Conservation (phyloP, 1,284 basidiomycete genomes). For the Papiliotrema fonsecae region DNA sequence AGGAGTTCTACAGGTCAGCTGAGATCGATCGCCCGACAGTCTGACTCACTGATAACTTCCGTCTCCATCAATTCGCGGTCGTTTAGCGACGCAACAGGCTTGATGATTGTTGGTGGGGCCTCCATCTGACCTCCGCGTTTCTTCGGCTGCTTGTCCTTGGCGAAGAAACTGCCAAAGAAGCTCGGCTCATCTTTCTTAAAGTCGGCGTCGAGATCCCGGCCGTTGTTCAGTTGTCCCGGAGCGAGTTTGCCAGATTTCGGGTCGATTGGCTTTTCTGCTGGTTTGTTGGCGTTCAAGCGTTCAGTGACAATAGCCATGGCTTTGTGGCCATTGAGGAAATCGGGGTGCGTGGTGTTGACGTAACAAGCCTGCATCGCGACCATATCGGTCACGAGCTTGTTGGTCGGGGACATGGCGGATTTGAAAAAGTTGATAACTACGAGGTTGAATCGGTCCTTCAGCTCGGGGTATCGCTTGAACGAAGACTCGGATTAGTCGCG, state of each 20-base stretch:
- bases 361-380: conserved; percentile 96
- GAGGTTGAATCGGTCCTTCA: conserved; percentile 88
- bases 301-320: conserved; percentile 89
- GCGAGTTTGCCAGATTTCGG: conserved; percentile 63
- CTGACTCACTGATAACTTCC: conserved; percentile 90
- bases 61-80: conserved; percentile 98
- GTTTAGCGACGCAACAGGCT: conserved; percentile 85
- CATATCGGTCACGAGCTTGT: conserved; percentile 88
- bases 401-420: conserved; percentile 85
- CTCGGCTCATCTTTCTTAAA: conserved; percentile 79
- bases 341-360: conserved; percentile 98
- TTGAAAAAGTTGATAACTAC: conserved; percentile 97
- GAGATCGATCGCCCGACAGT: background rate
- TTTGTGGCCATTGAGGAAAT: conserved; percentile 95
- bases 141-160: conserved; percentile 56
- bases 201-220: conserved; percentile 88
- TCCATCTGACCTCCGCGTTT: conserved; percentile 86
- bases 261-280: conserved; percentile 58
- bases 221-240: conserved; percentile 73
- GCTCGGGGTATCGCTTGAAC: conserved; percentile 90
- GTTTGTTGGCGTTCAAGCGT: conserved; percentile 73
- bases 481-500: conserved; percentile 59
- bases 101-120: conserved; percentile 81
- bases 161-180: conserved; percentile 96
- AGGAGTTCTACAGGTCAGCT: conserved; percentile 63